phyloP scores from a whole-genome alignment of 192 early-diverging fungal genomes.

The Umbelopsis sp. region DNA sequence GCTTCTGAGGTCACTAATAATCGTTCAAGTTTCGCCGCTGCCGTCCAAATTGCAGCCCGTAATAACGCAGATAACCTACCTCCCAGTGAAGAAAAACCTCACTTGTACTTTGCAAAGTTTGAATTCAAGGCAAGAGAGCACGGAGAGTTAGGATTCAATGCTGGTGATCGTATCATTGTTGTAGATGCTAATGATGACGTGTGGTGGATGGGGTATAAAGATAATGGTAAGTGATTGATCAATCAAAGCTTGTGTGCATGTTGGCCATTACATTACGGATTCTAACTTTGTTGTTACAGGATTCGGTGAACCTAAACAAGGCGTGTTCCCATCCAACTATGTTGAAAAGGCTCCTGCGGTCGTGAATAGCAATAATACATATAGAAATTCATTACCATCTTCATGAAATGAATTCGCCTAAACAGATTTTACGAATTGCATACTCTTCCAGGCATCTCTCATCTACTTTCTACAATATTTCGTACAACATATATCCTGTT shows the following conservation, averaged over 20 bases:
- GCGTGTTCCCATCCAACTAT: constrained; percentile 81
- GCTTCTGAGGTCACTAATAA: not conserved
- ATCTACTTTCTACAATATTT: not conserved
- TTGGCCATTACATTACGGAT: not conserved
- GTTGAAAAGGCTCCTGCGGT: constrained; percentile 40
- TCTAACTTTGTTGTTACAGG: constrained; percentile 17
- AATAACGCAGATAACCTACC: constrained; percentile 23
- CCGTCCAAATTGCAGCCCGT: constrained; percentile 23
- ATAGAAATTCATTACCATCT: not conserved
- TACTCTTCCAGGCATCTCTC: not conserved
- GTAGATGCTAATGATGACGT: constrained; percentile 77
- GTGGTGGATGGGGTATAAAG: constrained; percentile 82
- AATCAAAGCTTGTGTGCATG: not conserved
- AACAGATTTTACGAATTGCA: not conserved
- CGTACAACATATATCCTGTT: not conserved
- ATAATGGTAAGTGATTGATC: constrained; percentile 49
- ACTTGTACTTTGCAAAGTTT: constrained; percentile 70
- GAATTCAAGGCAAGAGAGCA: constrained; percentile 73
- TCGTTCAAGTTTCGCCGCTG: constrained; percentile 20
- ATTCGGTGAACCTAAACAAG: constrained; percentile 54
- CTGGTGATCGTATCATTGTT: constrained; percentile 72
- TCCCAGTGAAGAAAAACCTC: constrained; percentile 30
- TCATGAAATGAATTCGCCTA: not conserved
- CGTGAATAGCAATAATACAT: not conserved
- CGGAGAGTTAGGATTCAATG: constrained; percentile 71